Base-by-base conservation (phyloP, 1,139 yeast species). In the Zygoascus sp. region DNA sequence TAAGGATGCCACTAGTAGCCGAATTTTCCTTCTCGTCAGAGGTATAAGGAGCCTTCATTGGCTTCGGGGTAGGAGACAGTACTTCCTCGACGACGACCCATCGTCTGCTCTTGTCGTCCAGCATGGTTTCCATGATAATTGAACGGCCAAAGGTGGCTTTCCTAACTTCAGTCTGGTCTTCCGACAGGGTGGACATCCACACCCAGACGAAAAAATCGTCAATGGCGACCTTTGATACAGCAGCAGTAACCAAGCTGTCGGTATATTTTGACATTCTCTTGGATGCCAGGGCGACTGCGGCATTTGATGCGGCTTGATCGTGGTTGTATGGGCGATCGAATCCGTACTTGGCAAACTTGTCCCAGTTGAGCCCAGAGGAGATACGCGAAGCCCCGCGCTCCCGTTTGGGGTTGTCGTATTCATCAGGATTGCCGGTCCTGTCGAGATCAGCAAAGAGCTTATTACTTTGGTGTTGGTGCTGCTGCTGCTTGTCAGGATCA, bases 181-280 rank as follows among this genome's bases (percentile, higher is more conserved):
- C 76, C 0, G 87, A 87, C 22, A 87, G 64, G 1, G 89, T 77
- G 2, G 89, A 80, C 57, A 87, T 70, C 96, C 96, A 88, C 0
- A 95, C 79, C 96, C 96, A 88, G 23, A 87, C 85, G 59, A 83
- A 87, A 61, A 84, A 88, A 61, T 88, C 96, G 64, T 86, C 95
- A 27, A 88, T 78, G 1, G 87, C 75, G 1, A 85, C 83, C 52
- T 85, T 77, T 15, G 77, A 68, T 13, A 83, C 75, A 2, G 73
- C 66, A 1, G 87, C 80, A 25, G 80, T 76, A 8, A 69, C 65
- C 39, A 54, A 43, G 15, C 50, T 52, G 32, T 55, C 59, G 7
- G 34, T 36, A 22, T 40, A 36, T 21, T 27, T 17, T 5, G 45
- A 34, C 28, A 27, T 28, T 5, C 39, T 20, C 16, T 37, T 28